phyloP scores from a whole-genome alignment of 1,284 basidiomycete species.

The Ustilago bromivora region DNA sequence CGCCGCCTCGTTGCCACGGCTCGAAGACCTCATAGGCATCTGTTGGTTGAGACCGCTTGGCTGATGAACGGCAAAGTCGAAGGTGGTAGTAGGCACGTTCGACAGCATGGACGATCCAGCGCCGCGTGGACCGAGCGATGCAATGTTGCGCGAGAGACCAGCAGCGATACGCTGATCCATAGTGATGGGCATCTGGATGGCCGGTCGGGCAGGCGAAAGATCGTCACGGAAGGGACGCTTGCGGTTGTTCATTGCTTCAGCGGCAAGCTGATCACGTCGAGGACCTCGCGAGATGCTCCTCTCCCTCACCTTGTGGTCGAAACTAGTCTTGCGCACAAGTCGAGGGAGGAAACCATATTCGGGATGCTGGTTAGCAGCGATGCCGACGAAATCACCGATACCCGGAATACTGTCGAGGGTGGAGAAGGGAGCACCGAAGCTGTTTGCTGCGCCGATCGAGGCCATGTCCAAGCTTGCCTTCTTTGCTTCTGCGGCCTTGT shows the following conservation, averaged over 20 bases:
- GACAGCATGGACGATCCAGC: constrained; percentile 34
- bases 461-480: constrained; percentile 57
- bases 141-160: constrained; percentile 64
- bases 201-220: constrained; percentile 59
- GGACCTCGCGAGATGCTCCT: constrained; percentile 63
- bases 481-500: constrained; percentile 30
- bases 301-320: constrained; percentile 68
- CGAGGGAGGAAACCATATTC: constrained; percentile 68
- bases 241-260: constrained; percentile 50
- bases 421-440: constrained; percentile 57
- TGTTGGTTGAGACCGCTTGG: constrained; percentile 21
- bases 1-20: constrained; percentile 14
- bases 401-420: constrained; percentile 67
- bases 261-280: constrained; percentile 40
- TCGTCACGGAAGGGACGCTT: constrained; percentile 66
- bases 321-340: constrained; percentile 68
- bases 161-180: constrained; percentile 66
- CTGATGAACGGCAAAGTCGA: constrained; percentile 60
- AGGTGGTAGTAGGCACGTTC: constrained; percentile 54
- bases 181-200: constrained; percentile 56
- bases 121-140: constrained; percentile 48
- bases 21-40: constrained; percentile 14
- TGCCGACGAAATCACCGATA: constrained; percentile 65
- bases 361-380: constrained; percentile 67
- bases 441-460: constrained; percentile 61